These are phyloP conservation scores for Solanum bukasovii DNA, from an alignment of 257 asterid species.

Conservation along the genomic window DNA sequence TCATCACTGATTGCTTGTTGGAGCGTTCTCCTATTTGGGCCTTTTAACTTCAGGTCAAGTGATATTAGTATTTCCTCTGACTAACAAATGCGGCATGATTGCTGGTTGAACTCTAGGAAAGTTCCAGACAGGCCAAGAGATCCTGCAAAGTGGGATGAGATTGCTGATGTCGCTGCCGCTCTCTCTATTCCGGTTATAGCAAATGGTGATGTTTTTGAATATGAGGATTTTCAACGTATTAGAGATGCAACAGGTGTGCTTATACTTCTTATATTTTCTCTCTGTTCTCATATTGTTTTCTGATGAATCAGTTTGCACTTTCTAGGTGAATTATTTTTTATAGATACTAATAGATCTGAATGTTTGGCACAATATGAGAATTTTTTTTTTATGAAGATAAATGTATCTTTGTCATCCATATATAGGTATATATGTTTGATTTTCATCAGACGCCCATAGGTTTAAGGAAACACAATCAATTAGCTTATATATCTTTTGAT, in stretches of 20 bases:
- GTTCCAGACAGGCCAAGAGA: constrained; percentile 96
- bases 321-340: neutral
- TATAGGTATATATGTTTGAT: neutral
- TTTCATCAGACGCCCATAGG: neutral
- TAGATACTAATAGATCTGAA: neutral
- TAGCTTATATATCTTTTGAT: neutral
- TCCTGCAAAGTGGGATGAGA: constrained; percentile 90
- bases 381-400: neutral
- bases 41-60: neutral
- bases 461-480: neutral
- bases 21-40: neutral
- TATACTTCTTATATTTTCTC: neutral
- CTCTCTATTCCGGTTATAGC: constrained; percentile 90
- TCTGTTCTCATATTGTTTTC: neutral
- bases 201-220: constrained; percentile 88
- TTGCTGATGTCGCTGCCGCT: constrained; percentile 82
- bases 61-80: neutral
- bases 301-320: neutral
- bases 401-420: neutral
- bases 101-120: constrained; percentile 34
- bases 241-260: constrained; percentile 66
- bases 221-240: constrained; percentile 69
- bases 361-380: neutral
- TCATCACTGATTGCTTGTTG: neutral
- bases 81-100: neutral